Evolutionary conservation across 352 stramenopile genomes (phyloP).

Genomic region (Pythium guiyangense): DNA sequence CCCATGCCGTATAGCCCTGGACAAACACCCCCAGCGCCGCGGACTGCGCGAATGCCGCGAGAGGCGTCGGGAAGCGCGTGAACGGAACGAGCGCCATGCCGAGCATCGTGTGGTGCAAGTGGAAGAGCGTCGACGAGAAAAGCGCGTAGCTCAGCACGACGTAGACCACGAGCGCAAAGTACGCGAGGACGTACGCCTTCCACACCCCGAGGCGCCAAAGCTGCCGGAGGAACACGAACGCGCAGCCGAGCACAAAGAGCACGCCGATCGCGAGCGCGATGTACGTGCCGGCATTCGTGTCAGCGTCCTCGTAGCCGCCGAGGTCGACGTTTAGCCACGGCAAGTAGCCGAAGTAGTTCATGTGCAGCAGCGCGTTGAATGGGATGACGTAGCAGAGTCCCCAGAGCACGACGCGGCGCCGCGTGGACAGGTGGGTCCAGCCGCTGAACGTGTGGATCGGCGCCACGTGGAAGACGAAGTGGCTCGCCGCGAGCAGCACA

Average conservation of each 20-base stretch:
- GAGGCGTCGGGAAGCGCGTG: constrained; percentile 54
- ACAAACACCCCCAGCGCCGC: constrained; percentile 53
- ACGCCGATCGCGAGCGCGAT: constrained; percentile 39
- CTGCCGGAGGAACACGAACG: constrained; percentile 32
- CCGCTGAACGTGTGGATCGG: constrained; percentile 39
- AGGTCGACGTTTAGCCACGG: constrained; percentile 73
- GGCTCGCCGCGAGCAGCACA: constrained; percentile 50
- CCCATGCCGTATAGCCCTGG: constrained; percentile 73
- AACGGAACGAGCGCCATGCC: constrained; percentile 58
- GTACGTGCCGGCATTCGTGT: constrained; percentile 56
- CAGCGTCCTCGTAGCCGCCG: constrained; percentile 46
- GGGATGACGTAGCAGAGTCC: constrained; percentile 58
- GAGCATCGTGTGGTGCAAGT: constrained; percentile 77
- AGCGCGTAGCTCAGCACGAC: constrained; percentile 49
- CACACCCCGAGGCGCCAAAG: constrained; percentile 39
- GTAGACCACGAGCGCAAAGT: constrained; percentile 20
- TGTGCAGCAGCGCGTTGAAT: constrained; percentile 67
- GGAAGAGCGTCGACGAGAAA: constrained; percentile 57
- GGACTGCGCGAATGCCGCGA: constrained; percentile 53
- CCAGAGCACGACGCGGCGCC: constrained; percentile 48
- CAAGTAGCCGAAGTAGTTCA: constrained; percentile 69
- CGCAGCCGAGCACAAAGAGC: constrained; percentile 25
- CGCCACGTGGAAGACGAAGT: constrained; percentile 34
- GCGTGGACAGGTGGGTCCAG: constrained; percentile 27
- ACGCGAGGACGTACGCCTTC: constrained; percentile 31